Base-by-base conservation (phyloP, 129 eudicot species). In the Flaveria sonorensis region DNA sequence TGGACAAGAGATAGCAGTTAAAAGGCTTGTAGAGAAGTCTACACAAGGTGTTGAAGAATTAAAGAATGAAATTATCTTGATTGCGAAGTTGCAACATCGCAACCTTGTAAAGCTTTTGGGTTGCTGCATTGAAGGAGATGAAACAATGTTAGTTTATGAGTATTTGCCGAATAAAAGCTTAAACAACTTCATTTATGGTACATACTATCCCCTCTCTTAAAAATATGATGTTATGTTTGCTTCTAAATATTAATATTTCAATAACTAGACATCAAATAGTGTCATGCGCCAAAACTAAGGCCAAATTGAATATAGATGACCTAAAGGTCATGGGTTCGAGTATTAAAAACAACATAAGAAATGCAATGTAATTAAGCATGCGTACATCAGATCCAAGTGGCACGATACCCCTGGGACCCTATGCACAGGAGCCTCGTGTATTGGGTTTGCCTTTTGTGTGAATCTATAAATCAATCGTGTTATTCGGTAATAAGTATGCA, bases 91-190 rank as follows among this genome's bases (percentile, higher is more conserved):
- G 70, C 93, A 88, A 50, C 90, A 88, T 64, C 83, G 93, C 64
- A 86, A 88, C 85, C 93, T 88, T 26, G 88, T 86, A 20, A 88
- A 81, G 84, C 78, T 88, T 24, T 75, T 86, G 70, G 93, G 93
- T 23, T 88, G 86, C 78, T 86, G 93, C 77, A 77, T 86, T 63
- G 76, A 79, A 81, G 88, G 88, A 62, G 88, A 79, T 21, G 93
- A 88, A 77, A 86, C 82, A 71, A 83, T 86, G 88, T 79, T 88
- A 55, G 84, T 88, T 57, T 88, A 88, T 7, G 92, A 88, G 77
- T 88, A 77, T 81, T n/a, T 88, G 83, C 83, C 81, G 5, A 88
- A 88, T 66, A 83, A 79, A 76, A 88, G 92, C 85, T 72, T 85
- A 48, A 86, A 88, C 81, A 70, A 74, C 42, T 80, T 85, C 82